Conservation (phyloP, 768 basidiomycete species). For the Saitozyma sp. region DNA sequence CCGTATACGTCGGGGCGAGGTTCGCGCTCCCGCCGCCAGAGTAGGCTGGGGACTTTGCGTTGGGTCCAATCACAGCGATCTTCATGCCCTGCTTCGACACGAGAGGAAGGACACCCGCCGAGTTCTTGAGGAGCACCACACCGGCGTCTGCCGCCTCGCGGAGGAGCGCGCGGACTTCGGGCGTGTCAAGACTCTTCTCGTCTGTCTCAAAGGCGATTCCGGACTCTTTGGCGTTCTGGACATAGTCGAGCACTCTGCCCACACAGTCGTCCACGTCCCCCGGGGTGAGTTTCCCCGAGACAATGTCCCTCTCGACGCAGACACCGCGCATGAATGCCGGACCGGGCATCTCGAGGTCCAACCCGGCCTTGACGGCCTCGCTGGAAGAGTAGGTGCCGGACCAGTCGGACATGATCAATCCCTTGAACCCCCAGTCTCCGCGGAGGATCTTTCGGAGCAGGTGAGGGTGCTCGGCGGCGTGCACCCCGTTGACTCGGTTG, state of each 20-base stretch:
- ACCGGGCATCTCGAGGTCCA: constrained; percentile 56
- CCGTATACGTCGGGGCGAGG: constrained; percentile 67
- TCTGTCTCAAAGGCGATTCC: constrained; percentile 62
- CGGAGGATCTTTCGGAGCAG: constrained; percentile 66
- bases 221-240: constrained; percentile 58
- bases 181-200: constrained; percentile 55
- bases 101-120: constrained; percentile 59
- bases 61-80: constrained; percentile 69
- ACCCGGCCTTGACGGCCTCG: constrained; percentile 61
- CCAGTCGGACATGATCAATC: constrained; percentile 83
- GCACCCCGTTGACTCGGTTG: constrained; percentile 65
- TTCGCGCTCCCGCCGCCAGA: constrained; percentile 73
- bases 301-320: background rate
- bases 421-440: constrained; percentile 71
- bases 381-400: constrained; percentile 60
- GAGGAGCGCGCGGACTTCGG: constrained; percentile 53
- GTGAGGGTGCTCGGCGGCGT: constrained; percentile 65
- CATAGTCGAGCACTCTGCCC: constrained; percentile 60
- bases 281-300: constrained; percentile 60
- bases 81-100: constrained; percentile 54
- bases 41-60: constrained; percentile 53
- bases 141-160: constrained; percentile 60
- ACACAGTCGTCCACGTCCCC: constrained; percentile 69
- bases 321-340: constrained; percentile 1
- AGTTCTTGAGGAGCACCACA: constrained; percentile 70